Evolutionary conservation across 1,284 basidiomycete genomes (phyloP).

Genomic region (Wallemia mellicola): DNA sequence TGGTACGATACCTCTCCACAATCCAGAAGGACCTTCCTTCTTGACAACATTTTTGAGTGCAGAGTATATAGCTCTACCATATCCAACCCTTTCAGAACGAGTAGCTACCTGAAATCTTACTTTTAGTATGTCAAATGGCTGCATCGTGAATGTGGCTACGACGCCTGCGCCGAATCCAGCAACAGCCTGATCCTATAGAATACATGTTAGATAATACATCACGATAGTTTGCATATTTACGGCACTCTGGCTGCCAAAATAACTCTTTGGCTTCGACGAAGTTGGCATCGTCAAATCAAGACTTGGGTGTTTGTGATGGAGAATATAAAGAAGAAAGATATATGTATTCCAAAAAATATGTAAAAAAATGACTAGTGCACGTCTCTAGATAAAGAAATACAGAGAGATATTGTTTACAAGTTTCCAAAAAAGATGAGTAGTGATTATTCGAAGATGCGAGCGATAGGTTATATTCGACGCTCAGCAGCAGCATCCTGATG

Average conservation of each 20-base stretch:
- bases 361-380: background rate
- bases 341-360: background rate
- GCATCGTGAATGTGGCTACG: constrained; percentile 81
- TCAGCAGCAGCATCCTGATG: background rate
- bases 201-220: background rate
- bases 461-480: too few relatives aligned
- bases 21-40: constrained; percentile 46
- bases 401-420: background rate
- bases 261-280: background rate
- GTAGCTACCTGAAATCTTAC: constrained; percentile 56
- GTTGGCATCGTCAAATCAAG: background rate
- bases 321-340: background rate
- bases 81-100: constrained; percentile 7
- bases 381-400: background rate
- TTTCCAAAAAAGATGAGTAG: too few relatives aligned
- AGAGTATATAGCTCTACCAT: background rate
- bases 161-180: constrained; percentile 81
- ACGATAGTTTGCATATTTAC: background rate
- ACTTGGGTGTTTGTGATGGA: background rate
- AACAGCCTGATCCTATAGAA: constrained; percentile 54
- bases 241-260: background rate
- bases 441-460: too few relatives aligned
- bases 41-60: constrained; percentile 7
- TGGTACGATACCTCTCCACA: constrained; percentile 68
- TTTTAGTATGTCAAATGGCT: constrained; percentile 88